Percentiles rank a stretch among this genome's conserved stretches.
Evolutionary conservation across 2,329 filamentous ascomycete species (phyloP).

Genomic region (Pseudopyrenochaeta lycopersici): DNA sequence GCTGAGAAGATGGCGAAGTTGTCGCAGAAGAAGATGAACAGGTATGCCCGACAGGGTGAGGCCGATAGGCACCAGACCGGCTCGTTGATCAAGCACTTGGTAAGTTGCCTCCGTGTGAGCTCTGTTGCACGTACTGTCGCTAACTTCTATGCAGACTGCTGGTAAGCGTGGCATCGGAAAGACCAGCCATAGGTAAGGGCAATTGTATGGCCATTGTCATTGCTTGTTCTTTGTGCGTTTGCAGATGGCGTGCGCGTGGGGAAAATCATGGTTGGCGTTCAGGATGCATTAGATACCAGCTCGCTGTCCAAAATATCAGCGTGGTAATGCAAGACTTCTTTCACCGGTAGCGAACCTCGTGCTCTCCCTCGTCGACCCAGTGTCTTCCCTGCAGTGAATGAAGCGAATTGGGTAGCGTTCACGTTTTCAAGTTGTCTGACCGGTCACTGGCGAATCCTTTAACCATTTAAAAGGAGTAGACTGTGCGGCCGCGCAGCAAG

Average conservation of each 20-base stretch:
- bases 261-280: constrained; percentile 42
- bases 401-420: background rate
- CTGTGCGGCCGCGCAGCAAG: background rate
- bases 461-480: too few species aligned
- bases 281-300: constrained; percentile 44
- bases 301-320: constrained; percentile 23
- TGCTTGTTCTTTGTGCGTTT: constrained; percentile 13
- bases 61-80: constrained; percentile 89
- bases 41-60: constrained; percentile 96
- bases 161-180: constrained; percentile 96
- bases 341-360: constrained; percentile 1
- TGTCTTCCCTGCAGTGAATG: background rate
- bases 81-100: constrained; percentile 87
- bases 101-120: constrained; percentile 60
- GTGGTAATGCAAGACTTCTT: constrained; percentile 31
- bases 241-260: constrained; percentile 18
- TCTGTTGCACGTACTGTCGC: constrained; percentile 3
- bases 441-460: background rate
- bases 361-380: background rate
- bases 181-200: constrained; percentile 66
- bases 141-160: constrained; percentile 66
- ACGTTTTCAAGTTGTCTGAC: background rate
- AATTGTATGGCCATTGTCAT: constrained; percentile 15
- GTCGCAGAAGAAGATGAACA: constrained; percentile 97
- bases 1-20: constrained; percentile 88